Evolutionary conservation across 2,329 filamentous ascomycete species (phyloP), one percentile per base, ranked within the genome.

Genomic region (Colletotrichum lini): DNA sequence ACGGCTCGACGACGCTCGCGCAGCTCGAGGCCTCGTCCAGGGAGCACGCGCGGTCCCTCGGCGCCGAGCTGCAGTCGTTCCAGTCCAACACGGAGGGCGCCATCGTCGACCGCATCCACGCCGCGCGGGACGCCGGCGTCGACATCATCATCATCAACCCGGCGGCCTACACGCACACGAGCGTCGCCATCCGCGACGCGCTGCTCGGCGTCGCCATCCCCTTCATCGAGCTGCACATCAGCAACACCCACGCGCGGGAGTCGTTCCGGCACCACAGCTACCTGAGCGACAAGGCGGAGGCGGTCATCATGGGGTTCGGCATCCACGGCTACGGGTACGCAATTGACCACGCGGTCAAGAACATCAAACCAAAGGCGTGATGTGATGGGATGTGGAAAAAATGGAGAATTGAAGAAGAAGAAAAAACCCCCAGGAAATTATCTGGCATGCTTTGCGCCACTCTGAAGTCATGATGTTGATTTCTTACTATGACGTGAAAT

Each of bases 21-120:
- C 88, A 93, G 74, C 86, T 95, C 16, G 85, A 90, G 53, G 70
- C 80, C 1, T 75, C 82, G 7, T 87, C 87, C n/a, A 77, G 83
- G 58, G 72, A 81, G 0, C 89, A 91, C 72, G 89, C 89, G 42
- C 58, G 80, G 0, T 74, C 78, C 0, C 84, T 90, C 2, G 84
- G 84, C 1, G 79, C 82, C 13, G 80, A 81, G 10, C 81, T 95
- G 26, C 80, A 87, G 10, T 80, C 86, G 38, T 73, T 73, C 76
- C 93, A 95, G 81, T 93, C 92, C 16, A 96, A 95, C 82, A 90
- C 93, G 78, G 93, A 96, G 80, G 93, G 93, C 65, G 89, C 88
- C 40, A 88, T 94, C 72, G 84, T 94, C 70, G 92, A 94, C 82
- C 88, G 91, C 72, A 92, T 96, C 74, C 93, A 95, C 65, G 86